These are phyloP conservation scores for Chytriomyces hyalinus DNA, from an alignment of 192 early-diverging fungal species.

Conservation along the genomic window DNA sequence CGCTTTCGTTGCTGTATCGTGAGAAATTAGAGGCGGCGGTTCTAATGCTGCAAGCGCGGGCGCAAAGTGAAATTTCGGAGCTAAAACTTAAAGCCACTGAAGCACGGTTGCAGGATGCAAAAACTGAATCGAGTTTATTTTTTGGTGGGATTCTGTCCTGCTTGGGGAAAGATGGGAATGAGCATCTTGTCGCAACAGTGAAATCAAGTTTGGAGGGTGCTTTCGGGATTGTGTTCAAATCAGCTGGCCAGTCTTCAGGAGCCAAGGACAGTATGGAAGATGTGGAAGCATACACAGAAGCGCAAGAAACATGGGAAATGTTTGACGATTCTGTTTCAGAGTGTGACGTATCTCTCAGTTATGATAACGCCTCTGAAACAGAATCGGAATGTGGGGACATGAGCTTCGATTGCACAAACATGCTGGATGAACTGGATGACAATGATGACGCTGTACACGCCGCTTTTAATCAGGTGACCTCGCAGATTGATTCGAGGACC, in stretches of 20 bases:
- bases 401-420: background rate
- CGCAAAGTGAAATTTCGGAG: background rate
- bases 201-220: background rate
- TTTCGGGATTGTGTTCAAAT: background rate
- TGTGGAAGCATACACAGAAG: background rate
- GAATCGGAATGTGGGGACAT: conserved; percentile 24
- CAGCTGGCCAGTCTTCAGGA: background rate
- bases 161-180: background rate
- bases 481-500: background rate
- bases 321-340: conserved; percentile 28
- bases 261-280: background rate
- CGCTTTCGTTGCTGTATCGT: background rate
- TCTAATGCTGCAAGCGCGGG: background rate
- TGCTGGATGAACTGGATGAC: conserved; percentile 13
- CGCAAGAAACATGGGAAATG: background rate
- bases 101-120: background rate
- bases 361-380: conserved; percentile 28
- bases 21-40: conserved; percentile 27
- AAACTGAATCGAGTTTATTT: background rate
- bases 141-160: conserved; percentile 4
- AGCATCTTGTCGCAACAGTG: too few relatives aligned
- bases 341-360: conserved; percentile 27
- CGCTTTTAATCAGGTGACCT: background rate
- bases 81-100: background rate
- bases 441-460: background rate